Evolutionary conservation across 164 flowering plant genomes (phyloP).

Genomic region (Berberis thunbergii): DNA sequence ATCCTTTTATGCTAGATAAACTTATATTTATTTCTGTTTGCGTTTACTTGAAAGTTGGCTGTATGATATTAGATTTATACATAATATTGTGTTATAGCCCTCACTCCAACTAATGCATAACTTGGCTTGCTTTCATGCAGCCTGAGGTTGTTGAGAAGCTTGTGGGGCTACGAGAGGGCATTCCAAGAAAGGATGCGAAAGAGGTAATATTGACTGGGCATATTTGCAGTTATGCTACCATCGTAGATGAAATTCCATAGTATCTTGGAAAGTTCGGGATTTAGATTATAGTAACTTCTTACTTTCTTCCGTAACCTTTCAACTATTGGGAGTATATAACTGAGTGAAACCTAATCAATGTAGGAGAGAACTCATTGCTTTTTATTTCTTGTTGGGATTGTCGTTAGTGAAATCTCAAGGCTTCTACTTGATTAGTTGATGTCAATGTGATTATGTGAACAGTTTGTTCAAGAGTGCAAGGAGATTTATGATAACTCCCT

Average conservation of each 20-base stretch:
- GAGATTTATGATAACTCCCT: conserved; percentile 84
- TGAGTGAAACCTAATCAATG: too few species aligned
- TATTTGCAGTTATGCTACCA: neutral
- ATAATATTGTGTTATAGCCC: neutral
- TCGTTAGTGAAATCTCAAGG: neutral
- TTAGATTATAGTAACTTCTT: too few species aligned
- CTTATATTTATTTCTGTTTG: too few species aligned
- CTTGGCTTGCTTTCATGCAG: conserved; percentile 30
- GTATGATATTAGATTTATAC: too few species aligned
- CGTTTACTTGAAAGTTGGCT: too few species aligned
- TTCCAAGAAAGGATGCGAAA: conserved; percentile 92
- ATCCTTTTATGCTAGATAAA: neutral
- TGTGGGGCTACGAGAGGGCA: conserved; percentile 83
- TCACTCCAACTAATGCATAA: neutral
- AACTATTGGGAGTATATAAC: too few species aligned
- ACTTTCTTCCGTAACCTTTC: too few species aligned
- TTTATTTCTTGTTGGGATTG: neutral
- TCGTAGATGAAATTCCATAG: neutral
- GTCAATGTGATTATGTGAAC: conserved; percentile 8
- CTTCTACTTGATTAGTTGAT: neutral
- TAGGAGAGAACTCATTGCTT: neutral
- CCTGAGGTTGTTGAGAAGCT: conserved; percentile 94
- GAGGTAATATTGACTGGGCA: conserved; percentile 39
- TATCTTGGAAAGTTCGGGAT: neutral
- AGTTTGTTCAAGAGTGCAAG: conserved; percentile 97